These are phyloP conservation scores for Zoysia matrella DNA, from an alignment of 202 grass and related monocot genomes.

Conservation along the genomic window DNA sequence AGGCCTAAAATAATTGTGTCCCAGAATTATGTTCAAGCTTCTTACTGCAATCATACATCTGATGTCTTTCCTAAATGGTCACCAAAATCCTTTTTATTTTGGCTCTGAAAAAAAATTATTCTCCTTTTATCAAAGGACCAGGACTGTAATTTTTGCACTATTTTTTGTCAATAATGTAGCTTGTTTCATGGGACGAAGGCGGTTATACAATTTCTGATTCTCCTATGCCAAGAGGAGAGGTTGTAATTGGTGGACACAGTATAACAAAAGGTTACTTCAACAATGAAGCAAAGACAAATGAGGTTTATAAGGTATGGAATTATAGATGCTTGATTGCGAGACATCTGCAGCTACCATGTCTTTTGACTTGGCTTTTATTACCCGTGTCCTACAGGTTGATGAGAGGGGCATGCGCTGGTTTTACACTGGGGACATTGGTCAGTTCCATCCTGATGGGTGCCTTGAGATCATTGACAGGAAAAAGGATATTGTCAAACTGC, in stretches of 20 bases:
- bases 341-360: neutral
- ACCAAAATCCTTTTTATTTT: neutral
- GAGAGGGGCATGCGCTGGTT: slow-evolving; percentile 80
- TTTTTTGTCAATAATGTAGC: slow-evolving; percentile 48
- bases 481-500: slow-evolving; percentile 97
- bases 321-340: neutral
- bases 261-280: slow-evolving; percentile 88
- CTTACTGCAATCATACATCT: neutral
- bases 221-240: slow-evolving; percentile 83
- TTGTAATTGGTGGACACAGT: slow-evolving; percentile 73
- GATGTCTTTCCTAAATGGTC: neutral
- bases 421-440: slow-evolving; percentile 88
- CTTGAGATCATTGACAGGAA: slow-evolving; percentile 91
- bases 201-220: slow-evolving; percentile 80
- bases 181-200: slow-evolving; percentile 83
- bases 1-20: neutral
- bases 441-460: slow-evolving; percentile 87
- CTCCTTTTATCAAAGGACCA: neutral
- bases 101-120: neutral
- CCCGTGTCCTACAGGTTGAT: slow-evolving; percentile 54
- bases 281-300: slow-evolving; percentile 80
- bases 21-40: neutral
- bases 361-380: slow-evolving; percentile 3
- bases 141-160: neutral
- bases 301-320: slow-evolving; percentile 74